Percentiles rank a stretch among this genome's conserved stretches.
phyloP scores from a whole-genome alignment of 148 eudicot species.

The Cornus kousa region DNA sequence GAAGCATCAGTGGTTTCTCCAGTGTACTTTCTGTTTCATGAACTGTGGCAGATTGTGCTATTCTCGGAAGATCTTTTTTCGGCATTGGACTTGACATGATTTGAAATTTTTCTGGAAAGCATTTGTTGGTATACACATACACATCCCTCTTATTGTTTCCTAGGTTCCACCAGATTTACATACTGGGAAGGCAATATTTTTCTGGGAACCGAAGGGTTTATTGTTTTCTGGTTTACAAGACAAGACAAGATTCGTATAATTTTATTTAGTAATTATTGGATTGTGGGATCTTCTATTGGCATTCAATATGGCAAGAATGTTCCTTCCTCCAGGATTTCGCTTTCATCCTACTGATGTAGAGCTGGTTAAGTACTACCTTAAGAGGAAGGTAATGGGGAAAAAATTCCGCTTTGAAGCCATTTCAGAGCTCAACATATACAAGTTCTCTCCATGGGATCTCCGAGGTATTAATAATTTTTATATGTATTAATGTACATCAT shows the following conservation, averaged over 20 bases:
- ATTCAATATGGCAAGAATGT: not conserved
- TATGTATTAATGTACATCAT: not conserved
- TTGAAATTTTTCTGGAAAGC: not conserved
- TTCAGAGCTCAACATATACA: constrained; percentile 18
- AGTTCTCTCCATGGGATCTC: constrained; percentile 69
- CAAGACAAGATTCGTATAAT: not conserved
- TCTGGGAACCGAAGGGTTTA: not conserved
- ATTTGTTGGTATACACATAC: not conserved
- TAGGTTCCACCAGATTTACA: not conserved
- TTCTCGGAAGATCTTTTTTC: constrained; percentile 24
- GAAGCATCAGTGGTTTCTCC: constrained; percentile 27
- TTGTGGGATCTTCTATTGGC: not conserved
- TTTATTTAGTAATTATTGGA: not conserved
- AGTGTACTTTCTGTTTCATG: constrained; percentile 33
- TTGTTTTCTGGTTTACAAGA: not conserved
- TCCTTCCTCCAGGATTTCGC: constrained; percentile 15
- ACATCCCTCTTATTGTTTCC: not conserved
- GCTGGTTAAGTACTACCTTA: constrained; percentile 59
- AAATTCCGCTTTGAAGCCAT: constrained; percentile 36
- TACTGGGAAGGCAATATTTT: not conserved
- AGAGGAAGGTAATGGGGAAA: constrained; percentile 64
- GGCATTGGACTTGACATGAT: constrained; percentile 33
- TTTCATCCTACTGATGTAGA: constrained; percentile 17
- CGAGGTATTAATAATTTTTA: constrained; percentile 31
- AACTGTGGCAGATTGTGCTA: constrained; percentile 36